phyloP scores from a whole-genome alignment of 2,329 filamentous ascomycete species.

The Pseudocercospora pini-densiflorae region DNA sequence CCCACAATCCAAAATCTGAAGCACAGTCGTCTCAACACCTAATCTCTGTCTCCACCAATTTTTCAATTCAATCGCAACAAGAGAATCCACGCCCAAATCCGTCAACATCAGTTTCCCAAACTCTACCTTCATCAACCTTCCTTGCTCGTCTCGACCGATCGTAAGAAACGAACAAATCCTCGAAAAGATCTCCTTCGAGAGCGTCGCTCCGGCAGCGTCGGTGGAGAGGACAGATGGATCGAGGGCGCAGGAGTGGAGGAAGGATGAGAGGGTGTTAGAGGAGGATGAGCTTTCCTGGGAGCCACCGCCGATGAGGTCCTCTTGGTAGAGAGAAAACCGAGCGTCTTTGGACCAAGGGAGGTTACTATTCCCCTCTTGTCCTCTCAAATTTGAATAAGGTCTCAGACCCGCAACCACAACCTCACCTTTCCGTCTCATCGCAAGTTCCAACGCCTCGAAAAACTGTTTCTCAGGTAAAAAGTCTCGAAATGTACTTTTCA shows the following conservation, averaged over 20 bases:
- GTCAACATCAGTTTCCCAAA: not conserved
- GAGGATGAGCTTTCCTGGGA: too few relatives aligned
- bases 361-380: too few relatives aligned
- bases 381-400: too few relatives aligned
- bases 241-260: too few relatives aligned
- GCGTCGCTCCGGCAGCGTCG: not conserved
- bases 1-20: constrained; percentile 2
- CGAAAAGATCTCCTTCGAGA: not conserved
- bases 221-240: not conserved
- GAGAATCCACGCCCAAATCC: constrained; percentile 13
- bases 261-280: too few relatives aligned
- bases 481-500: not conserved
- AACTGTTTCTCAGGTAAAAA: not conserved
- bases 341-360: too few relatives aligned
- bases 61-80: constrained; percentile 11
- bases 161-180: not conserved
- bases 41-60: constrained; percentile 12
- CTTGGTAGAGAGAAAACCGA: too few relatives aligned
- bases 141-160: not conserved
- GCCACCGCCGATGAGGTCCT: too few relatives aligned
- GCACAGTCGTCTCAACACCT: constrained; percentile 8
- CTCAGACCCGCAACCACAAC: too few relatives aligned
- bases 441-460: not conserved
- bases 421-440: not conserved
- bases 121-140: too few relatives aligned